Base-by-base conservation (phyloP, 352 stramenopile species). In the Globisporangium radiosum region DNA sequence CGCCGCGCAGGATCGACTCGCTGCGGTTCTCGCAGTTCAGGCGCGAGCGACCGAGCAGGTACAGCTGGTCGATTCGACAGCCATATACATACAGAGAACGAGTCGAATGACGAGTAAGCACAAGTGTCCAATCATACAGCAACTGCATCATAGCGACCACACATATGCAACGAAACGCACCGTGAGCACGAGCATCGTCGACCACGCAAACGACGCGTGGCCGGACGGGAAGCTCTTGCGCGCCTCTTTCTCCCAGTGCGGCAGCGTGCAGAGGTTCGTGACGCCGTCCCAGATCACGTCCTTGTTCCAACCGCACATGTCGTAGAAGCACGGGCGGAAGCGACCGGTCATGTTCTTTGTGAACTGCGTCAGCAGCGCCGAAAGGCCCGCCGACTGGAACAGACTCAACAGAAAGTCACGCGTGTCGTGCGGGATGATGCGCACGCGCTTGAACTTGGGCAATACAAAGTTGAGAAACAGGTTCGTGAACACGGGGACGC, bases 161-260 rank as follows among this genome's bases (percentile, higher is more conserved):
- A 38, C 37, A 17, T 0, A 38, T 25, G 15, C 38, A 45, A 55
- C 70, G 14, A 19, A 39, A 57, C 70, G 52, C 37, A 89, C 76
- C 72, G 78, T 88, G 38, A 92, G 70, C 9, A 90, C 56, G 43
- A 94, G 84, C 68, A 94, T 80, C 7, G 73, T 86, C 7, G 73
- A 73, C 70, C 77, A 92, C 6, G 80, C 76, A 54, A 84, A 90
- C 4, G 81, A 92, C 25, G 84, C 65, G 57, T 94, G 84, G 11
- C 82, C 82, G 1, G 82, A 92, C 17, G 82, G 82, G 56, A 92
- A 92, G 51, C 78, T 90, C 60, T 78, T 83, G 17, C 82, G 71
- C 1, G 56, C 81, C 64, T 92, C 78, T 53, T 79, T 72, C 57
- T 92, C 82, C 6, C 71, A 69, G 33, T 68, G 65, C 1, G 36